Percentiles rank a stretch among this genome's conserved stretches.
Evolutionary conservation across 1,139 yeast species (phyloP).

Genomic region (Nadsonia starkeyi-henricii): DNA sequence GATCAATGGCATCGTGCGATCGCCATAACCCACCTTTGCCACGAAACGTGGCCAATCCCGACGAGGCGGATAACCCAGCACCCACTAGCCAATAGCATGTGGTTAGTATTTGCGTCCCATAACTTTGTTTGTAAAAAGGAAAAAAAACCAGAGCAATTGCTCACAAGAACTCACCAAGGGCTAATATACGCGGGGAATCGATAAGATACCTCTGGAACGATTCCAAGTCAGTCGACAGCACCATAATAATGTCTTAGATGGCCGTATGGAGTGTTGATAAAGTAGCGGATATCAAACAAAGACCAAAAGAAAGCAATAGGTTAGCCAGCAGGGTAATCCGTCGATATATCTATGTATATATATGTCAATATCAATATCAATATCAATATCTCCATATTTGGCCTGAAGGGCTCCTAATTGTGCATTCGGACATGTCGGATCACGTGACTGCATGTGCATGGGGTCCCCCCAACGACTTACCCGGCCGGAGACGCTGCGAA

Average conservation of each 20-base stretch:
- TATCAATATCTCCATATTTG: too few species aligned
- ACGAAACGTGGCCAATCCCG: conserved; percentile 64
- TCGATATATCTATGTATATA: too few species aligned
- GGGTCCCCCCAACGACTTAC: too few species aligned
- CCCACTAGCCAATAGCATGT: conserved; percentile 33
- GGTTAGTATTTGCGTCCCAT: background rate
- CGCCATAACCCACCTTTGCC: conserved; percentile 70
- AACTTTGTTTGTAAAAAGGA: background rate
- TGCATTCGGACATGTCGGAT: too few species aligned
- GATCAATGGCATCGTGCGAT: conserved; percentile 62
- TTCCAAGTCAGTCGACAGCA: conserved; percentile 18
- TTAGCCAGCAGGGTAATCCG: too few species aligned
- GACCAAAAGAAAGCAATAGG: too few species aligned
- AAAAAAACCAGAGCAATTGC: background rate
- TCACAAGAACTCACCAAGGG: conserved; percentile 34
- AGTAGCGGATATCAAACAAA: too few species aligned
- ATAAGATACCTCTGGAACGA: conserved; percentile 47
- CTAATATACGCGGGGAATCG: conserved; percentile 44
- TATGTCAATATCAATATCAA: too few species aligned
- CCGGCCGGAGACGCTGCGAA: too few species aligned
- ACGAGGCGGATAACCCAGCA: conserved; percentile 67
- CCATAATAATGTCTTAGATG: background rate
- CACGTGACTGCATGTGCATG: too few species aligned
- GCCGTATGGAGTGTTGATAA: too few species aligned
- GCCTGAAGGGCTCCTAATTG: too few species aligned